Evolutionary conservation across 1,139 yeast species (phyloP), one percentile per base, ranked within the genome.

Genomic region (Geotrichum klebahnii): DNA sequence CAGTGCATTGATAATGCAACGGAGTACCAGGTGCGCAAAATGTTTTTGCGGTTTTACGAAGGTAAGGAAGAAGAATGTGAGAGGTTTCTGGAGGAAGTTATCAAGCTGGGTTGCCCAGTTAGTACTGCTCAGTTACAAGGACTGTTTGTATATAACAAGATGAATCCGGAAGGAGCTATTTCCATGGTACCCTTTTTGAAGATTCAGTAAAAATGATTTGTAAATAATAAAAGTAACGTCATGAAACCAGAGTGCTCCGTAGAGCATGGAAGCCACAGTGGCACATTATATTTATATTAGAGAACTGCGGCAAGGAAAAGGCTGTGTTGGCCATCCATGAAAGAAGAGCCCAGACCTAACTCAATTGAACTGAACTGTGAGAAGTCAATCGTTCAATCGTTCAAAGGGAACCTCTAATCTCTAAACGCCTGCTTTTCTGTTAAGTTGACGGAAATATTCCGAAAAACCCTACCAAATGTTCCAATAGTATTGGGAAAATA

Each of bases 101-200:
- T 67, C 28, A 72, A 70, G 10, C 69, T 84, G 57, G 76, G 75
- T 29, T 67, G 79, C 54, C 78, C 81, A 2, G 81, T 92, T 28
- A 85, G 95, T 61, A 89, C 98, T 0, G 99, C 99, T 0, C 96
- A 87, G 64, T 73, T 92, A 55, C 98, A 92, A 67, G 99, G 98
- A 1, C 75, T 92, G 53, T 92, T 92, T 74, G 97, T 92, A 8
- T 88, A 87, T 71, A 87, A 88, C 69, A 92, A 92, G 67, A 78
- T 85, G 55, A 83, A 82, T 57, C 96, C 98, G 0, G 75, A 76
- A 39, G 78, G 78, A 12, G 96, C 97, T 0, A 71, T 90, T 38
- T 72, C 71, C 8, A 84, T 84, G 82, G 78, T 85, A 3, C 52
- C 55, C 44, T 42, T 26, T 19, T 42, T 50, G 43, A 47, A 47